Evolutionary conservation across 176 grass and related monocot genomes (phyloP), one percentile per base, ranked within the genome.

Genomic region (Oryza meyeriana): DNA sequence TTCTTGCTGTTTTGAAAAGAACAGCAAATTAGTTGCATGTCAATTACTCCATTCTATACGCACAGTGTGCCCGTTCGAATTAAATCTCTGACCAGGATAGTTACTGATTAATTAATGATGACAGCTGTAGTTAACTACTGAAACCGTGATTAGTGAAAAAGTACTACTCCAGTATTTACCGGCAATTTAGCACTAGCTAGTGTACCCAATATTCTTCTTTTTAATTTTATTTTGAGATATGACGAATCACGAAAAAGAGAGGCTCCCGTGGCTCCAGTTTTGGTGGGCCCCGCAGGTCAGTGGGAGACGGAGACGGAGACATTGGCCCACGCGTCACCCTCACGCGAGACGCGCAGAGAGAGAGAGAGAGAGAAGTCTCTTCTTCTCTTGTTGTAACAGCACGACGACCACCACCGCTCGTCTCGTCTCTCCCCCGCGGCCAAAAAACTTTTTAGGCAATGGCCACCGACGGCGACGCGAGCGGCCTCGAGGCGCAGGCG

Each of bases 401-500:
- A 20, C 24, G 4, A 66, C 18, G 5, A 50, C 45, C 50, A 18
- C 32, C 40, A 17, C 62, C 31, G 40, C 66, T 38, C 5, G 48
- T 33, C 26, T 18, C 40, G 1, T 17, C 44, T 14, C 44, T n/a
- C 42, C 48, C 17, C 1, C 61, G 6, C 45, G 22, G 20, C 47
- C 52, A 42, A 74, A 4, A 39, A 39, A 35, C 12, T n/a, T 10
- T 40, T 41, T 11, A 48, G 78, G 50, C 73, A 45, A 87, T 87
- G 66, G 66, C 59, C 28, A 20, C 72, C 90, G 75, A 63, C 52
- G 77, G 75, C 33, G 47, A 76, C 32, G 40, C 79, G 50, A 79
- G 62, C 27, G 70, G 25, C 64, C 69, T 94, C 14, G 47, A 85
- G 78, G 84, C 90, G 31, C 88, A 87, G 63, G 88, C 88, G 4